Conservation (phyloP, 352 stramenopile species). For the Pythium rhizo-oryzae region DNA sequence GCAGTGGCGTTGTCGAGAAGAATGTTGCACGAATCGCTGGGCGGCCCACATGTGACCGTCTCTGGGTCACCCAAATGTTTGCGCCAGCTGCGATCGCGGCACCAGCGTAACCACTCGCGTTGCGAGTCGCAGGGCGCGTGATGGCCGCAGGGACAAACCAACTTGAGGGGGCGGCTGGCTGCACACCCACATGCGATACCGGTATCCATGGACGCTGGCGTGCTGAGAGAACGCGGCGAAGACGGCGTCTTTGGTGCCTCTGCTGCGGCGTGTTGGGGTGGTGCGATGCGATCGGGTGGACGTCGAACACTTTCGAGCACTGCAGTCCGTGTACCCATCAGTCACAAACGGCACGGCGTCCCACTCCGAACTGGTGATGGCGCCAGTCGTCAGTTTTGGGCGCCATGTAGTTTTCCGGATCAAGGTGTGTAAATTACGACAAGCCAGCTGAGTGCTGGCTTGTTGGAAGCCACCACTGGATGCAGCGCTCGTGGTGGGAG, state of each 20-base stretch:
- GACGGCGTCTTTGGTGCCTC: background rate
- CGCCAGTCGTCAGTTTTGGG: constrained; percentile 16
- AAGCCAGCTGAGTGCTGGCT: background rate
- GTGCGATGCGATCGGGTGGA: background rate
- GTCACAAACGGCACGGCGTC: constrained; percentile 11
- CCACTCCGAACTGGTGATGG: constrained; percentile 21
- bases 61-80: constrained; percentile 9
- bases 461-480: no score
- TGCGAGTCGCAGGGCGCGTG: no score
- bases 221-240: background rate
- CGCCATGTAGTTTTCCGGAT: background rate
- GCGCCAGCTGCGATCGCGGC: constrained; percentile 2
- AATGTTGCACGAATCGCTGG: constrained; percentile 20
- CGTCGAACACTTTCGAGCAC: constrained; percentile 12
- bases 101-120: background rate
- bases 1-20: constrained; percentile 7
- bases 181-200: no score
- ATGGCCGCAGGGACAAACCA: no score
- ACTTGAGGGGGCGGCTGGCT: no score
- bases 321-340: constrained; percentile 9
- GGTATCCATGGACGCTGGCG: no score
- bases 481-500: no score
- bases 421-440: constrained; percentile 1
- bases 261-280: background rate
- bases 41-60: constrained; percentile 1